Evolutionary conservation across 2,329 filamentous ascomycete species (phyloP), one percentile per base, ranked within the genome.

Genomic region (Exophiala sideris): DNA sequence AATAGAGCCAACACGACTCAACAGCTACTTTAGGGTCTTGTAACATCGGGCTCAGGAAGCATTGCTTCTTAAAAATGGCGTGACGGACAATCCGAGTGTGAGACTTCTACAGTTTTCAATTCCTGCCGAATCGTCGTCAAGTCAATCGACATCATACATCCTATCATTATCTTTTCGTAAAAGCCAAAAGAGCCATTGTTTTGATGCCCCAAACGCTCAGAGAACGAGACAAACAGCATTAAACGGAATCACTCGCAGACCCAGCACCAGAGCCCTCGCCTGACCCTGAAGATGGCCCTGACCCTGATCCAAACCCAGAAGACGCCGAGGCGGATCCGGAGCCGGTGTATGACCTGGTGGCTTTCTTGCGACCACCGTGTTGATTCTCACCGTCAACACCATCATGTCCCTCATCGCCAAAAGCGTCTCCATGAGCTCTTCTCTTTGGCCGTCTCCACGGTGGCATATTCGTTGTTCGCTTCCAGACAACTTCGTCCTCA

Each of bases 401-500:
- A 21, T 54, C 56, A 18, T 54, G 45, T 10, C 39, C 56, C 11
- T 62, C 58, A 3, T 35, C 49, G 12, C 57, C 60, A 49, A 65
- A 65, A 5, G 61, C 61, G 41, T 63, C 61, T 8, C 54, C 45
- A 32, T 61, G 55, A 11, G 50, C 62, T 41, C 61, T 49, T 54
- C 63, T 52, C 56, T 63, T 61, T 7, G 60, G 57, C 14, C 54
- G 59, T 20, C 57, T 56, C 60, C 59, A 64, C 4, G 56, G 42
- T 41, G 62, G 47, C 54, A 62, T 55, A 29, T 42, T 51, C 10
- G 54, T 47, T 5, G 56, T 48, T 48, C 63, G 45, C 40, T 59
- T 64, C 50, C 56, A 64, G 18, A 64, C 32, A 16, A 64, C 56
- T 44, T 62, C 63, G 40, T 63, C 63, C 14, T 64, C 63, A 50